Base-by-base conservation (phyloP, 495 filamentous ascomycete species). In the Annulohypoxylon bovei region DNA sequence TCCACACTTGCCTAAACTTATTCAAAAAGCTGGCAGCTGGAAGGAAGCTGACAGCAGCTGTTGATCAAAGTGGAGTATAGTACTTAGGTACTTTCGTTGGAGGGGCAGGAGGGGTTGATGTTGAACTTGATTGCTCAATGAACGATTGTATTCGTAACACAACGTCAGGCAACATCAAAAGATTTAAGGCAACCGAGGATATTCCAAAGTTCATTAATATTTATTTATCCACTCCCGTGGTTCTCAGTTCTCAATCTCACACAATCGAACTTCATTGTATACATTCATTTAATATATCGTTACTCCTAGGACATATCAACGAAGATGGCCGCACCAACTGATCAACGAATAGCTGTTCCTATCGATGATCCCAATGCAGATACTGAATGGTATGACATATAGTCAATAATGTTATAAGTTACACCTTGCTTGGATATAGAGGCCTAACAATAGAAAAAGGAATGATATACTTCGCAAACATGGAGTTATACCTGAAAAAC, bases 391-490 rank as follows among this genome's bases (percentile, higher is more conserved):
- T 97, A 83, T 59, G 76, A 59, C 55, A 22, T 47, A 20, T 55
- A 57, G 20, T 1, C 35, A 25, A 9, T 58, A 6, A 30, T 7
- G 14, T 9, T 2, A 16, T 23, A 54, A 53, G 35, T 14, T 40
- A 9, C 22, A 11, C 20, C 28, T 39, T 25, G 4, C 9, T 12
- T n/a, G 20, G 4, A 35, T 49, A 23, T n/a, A 53, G 40, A 71
- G 52, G 72, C 52, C 44, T 59, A 46, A 66, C 25, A 68, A 66
- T 68, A 14, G 40, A 22, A 32, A 56, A 77, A 98, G 94, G 95
- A 99, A 99, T 75, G 95, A 99, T 67, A 99, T 99, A 75, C 92
- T 99, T 53, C 93, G 95, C 60, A 94, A 97, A 78, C 93, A 98
- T 81, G 92, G 92, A 40, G 83, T 99, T 56, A 98, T 99, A 61